Conservation (phyloP, 768 basidiomycete genomes). For the Tephrocybe rancida region DNA sequence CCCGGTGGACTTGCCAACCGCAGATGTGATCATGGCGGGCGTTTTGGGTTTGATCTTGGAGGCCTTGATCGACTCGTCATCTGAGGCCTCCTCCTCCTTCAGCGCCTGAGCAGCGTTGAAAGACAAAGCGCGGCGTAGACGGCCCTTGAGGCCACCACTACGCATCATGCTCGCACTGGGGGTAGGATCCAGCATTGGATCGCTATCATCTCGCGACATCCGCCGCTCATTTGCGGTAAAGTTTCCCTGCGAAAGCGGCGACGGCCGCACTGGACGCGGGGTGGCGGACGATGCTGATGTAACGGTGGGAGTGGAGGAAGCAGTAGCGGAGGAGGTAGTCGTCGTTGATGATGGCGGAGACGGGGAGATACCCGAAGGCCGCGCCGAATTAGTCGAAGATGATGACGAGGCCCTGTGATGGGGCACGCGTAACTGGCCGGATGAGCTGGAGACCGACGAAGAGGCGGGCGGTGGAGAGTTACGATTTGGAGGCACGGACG, state of each 20-base stretch:
- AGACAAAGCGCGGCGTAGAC: constrained; percentile 72
- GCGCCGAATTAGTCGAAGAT: constrained; percentile 50
- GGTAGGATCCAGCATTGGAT: constrained; percentile 55
- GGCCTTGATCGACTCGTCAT: constrained; percentile 40
- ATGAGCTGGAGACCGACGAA: constrained; percentile 26
- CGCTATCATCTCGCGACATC: constrained; percentile 78
- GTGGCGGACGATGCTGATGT: constrained; percentile 28
- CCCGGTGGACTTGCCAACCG: constrained; percentile 23
- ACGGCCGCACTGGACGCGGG: constrained; percentile 54
- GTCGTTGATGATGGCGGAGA: constrained; percentile 34
- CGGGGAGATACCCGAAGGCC: constrained; percentile 33
- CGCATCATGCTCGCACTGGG: constrained; percentile 44
- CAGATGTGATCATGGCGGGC: constrained; percentile 28
- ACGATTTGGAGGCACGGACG: constrained; percentile 28
- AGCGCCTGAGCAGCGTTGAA: constrained; percentile 62
- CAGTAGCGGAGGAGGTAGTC: constrained; percentile 32
- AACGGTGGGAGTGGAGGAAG: constrained; percentile 32
- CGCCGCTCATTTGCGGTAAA: constrained; percentile 69
- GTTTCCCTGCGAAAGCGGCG: constrained; percentile 70
- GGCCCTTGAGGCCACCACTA: constrained; percentile 74
- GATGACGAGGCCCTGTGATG: constrained; percentile 39
- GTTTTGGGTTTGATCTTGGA: constrained; percentile 39
- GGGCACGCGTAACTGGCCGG: constrained; percentile 32
- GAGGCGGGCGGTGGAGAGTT: constrained; percentile 31
- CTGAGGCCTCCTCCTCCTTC: constrained; percentile 57